Conservation (phyloP, 768 basidiomycete genomes). For the Calocybe cyanea region DNA sequence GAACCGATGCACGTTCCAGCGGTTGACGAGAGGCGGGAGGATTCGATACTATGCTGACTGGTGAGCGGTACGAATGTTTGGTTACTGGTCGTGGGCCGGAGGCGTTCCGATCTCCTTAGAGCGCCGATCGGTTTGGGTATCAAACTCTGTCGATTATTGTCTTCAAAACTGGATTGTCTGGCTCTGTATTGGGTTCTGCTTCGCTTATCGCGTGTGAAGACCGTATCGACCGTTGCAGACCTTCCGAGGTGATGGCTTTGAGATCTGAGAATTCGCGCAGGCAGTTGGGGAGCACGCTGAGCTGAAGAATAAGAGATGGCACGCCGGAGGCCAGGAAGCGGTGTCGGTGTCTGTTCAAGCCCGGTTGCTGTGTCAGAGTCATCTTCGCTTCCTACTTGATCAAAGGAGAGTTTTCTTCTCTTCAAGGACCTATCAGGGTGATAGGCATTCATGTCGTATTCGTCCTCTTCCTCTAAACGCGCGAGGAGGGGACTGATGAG, state of each 20-base stretch:
- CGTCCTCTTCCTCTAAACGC: conserved; percentile 28
- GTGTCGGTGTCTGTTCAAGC: conserved; percentile 16
- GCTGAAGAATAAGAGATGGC: conserved; percentile 1
- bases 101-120: conserved; percentile 11
- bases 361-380: conserved; percentile 12
- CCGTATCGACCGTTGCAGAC: conserved; percentile 9
- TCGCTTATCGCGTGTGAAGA: conserved; percentile 10
- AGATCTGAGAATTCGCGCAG: conserved; percentile 15
- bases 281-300: conserved; percentile 7
- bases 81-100: conserved; percentile 9
- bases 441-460: conserved; percentile 8
- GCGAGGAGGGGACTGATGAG: conserved; percentile 24
- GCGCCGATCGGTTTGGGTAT: conserved; percentile 7
- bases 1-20: neutral
- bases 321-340: conserved; percentile 13
- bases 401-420: conserved; percentile 20
- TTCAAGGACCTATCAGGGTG: conserved; percentile 19
- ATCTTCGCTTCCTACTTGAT: conserved; percentile 11
- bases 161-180: conserved; percentile 1
- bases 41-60: neutral
- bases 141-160: neutral
- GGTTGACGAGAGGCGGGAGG: neutral
- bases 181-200: conserved; percentile 6
- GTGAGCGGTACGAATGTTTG: neutral
- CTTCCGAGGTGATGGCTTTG: conserved; percentile 11